Base-by-base conservation (phyloP, 257 asterid species). In the Eucommia ulmoides region DNA sequence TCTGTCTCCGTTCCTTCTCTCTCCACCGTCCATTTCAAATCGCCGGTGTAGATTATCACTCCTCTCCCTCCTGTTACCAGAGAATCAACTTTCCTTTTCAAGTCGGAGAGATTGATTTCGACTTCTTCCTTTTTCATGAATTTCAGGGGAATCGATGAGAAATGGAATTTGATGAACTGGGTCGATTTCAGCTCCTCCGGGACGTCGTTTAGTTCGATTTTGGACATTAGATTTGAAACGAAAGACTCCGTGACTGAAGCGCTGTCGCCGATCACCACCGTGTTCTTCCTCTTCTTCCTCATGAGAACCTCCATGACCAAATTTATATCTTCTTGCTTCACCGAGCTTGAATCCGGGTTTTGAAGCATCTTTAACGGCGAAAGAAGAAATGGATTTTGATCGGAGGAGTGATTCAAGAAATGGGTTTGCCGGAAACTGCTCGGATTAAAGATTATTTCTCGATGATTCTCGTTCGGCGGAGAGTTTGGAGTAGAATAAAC, bases 401-500 rank as follows among this genome's bases (percentile, higher is more conserved):
- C 66, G 23, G 54, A 56, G 41, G 60, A 19, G 19, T 46, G 35
- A 42, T 65, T 38, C 14, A 56, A 42, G n/a, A 60, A 38, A 50
- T 48, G 54, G 6, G 62, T 52, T 47, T 74, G 65, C 75, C 69
- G 68, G 50, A 70, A 50, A 20, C 58, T 49, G 17, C 15, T 29
- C 48, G 72, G 59, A 38, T 2, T 42, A 52, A 52, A 62, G 21
- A 19, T 33, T 20, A 18, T 18, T n/a, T 70, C 55, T 45, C 19
- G 29, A n/a, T 33, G 41, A 41, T 33, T 45, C 4, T 56, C 62
- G 17, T 45, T 45, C 2, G 86, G 83, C 9, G 93, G 93, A 5
- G 93, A 82, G 41, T 66, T 79, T 0, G 93, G 93, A 10, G 88
- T 72, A 0, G 93, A 74, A 47, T 75, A 79, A 58, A 82, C 79